phyloP scores from a whole-genome alignment of 2,329 filamentous ascomycete species.

The Akanthomyces muscarius region DNA sequence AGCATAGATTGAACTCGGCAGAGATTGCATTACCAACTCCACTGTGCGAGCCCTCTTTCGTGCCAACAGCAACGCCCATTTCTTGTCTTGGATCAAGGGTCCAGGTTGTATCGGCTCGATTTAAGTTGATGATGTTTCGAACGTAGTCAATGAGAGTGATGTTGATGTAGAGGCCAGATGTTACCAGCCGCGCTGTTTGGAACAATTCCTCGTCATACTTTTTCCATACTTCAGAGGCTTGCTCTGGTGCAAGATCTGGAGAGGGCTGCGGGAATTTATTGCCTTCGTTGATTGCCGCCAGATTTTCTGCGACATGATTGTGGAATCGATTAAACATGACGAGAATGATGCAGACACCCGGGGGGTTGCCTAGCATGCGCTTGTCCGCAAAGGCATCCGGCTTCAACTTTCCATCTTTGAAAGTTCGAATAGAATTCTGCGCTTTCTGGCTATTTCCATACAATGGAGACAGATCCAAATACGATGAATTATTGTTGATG shows the following conservation, averaged over 20 bases:
- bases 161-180: slow-evolving; percentile 72
- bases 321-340: slow-evolving; percentile 84
- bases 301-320: slow-evolving; percentile 75
- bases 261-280: slow-evolving; percentile 69
- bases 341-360: slow-evolving; percentile 65
- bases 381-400: slow-evolving; percentile 69
- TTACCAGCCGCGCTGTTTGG: slow-evolving; percentile 72
- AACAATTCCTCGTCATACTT: slow-evolving; percentile 76
- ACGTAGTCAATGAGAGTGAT: slow-evolving; percentile 77
- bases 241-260: slow-evolving; percentile 45
- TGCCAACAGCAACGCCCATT: slow-evolving; percentile 54
- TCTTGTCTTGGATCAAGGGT: slow-evolving; percentile 72
- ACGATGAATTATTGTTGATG: slow-evolving; percentile 64
- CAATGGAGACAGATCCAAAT: slow-evolving; percentile 66
- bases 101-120: slow-evolving; percentile 65
- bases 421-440: slow-evolving; percentile 64
- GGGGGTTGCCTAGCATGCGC: slow-evolving; percentile 65
- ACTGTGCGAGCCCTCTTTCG: slow-evolving; percentile 56
- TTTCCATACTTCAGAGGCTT: slow-evolving; percentile 50
- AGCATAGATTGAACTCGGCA: slow-evolving; percentile 84
- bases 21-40: slow-evolving; percentile 81
- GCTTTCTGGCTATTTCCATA: slow-evolving; percentile 66
- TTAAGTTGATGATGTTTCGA: slow-evolving; percentile 65
- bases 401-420: slow-evolving; percentile 68
- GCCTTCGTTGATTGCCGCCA: slow-evolving; percentile 82